A percentile compares a stretch with the other conserved stretches of the same genome.
Evolutionary conservation across 176 grass and related monocot genomes (phyloP).

Genomic region (Avena insularis): DNA sequence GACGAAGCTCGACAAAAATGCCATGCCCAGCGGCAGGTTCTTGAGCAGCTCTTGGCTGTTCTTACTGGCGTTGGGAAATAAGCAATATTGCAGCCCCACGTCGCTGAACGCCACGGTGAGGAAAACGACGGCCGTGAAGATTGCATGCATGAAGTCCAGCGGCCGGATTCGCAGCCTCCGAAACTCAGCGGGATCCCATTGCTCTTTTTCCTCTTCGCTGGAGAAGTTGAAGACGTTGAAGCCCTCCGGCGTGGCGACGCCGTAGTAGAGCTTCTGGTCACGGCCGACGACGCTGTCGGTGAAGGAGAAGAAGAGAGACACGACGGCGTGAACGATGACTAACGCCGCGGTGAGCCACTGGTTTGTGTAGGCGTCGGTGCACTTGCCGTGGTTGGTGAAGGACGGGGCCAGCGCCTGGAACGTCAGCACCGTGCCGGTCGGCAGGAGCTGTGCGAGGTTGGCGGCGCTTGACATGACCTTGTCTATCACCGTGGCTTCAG

Average conservation of each 20-base stretch:
- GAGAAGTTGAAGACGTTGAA: slow-evolving; percentile 26
- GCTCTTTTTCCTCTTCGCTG: background rate
- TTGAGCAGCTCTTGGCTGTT: background rate
- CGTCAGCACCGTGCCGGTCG: slow-evolving; percentile 62
- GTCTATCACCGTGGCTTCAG: background rate
- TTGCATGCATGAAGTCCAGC: background rate
- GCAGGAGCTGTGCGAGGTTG: slow-evolving; percentile 50
- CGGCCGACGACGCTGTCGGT: slow-evolving; percentile 3
- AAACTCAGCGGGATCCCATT: background rate
- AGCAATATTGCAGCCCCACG: background rate
- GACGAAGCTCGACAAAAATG: background rate
- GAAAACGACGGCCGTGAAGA: background rate
- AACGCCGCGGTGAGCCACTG: slow-evolving; percentile 28
- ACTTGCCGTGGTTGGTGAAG: slow-evolving; percentile 61
- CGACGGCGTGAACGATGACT: background rate
- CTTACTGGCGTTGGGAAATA: background rate
- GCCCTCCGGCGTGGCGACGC: background rate
- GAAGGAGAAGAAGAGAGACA: background rate
- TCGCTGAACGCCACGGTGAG: background rate
- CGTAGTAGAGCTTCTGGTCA: background rate
- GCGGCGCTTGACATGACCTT: slow-evolving; percentile 45
- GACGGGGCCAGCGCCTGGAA: slow-evolving; percentile 69
- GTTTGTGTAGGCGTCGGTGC: slow-evolving; percentile 24
- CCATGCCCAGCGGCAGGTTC: background rate
- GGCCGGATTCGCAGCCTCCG: background rate